Evolutionary conservation across 176 grass and related monocot genomes (phyloP), one percentile per base, ranked within the genome.

Genomic region (Ampelocalamus luodianensis): DNA sequence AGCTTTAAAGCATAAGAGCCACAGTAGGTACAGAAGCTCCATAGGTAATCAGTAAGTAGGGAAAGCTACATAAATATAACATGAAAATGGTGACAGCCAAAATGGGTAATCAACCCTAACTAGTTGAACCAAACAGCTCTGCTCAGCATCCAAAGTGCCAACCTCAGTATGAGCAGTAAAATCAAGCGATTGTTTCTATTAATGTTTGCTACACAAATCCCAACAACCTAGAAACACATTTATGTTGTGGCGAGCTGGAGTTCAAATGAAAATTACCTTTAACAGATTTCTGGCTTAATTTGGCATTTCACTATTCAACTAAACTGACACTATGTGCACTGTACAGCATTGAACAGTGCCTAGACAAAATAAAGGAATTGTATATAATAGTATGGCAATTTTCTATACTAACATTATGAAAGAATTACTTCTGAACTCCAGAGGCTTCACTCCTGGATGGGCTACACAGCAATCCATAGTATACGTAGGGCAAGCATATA

Each of bases 81-180:
- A 61, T 64, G 55, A 71, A 75, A 88, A 72, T 29, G 46, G 42
- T 22, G 73, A 44, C 13, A 44, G 9, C 17, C 46, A 64, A 63
- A 72, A 54, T 43, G 13, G 13, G 8, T 3, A 3, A 66, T 34
- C 45, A 84, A 54, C 56, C 34, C 56, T 55, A 44, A 48, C 14
- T 43, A 83, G 67, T 32, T 72, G 20, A 72, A 88, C 10, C 54
- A 78, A 83, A 78, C 39, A 72, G 46, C 56, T 65, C 12, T 79
- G 46, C 44, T 34, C 58, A 77, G 44, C 73, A 66, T 16, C 26
- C 29, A 32, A 64, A 83, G 56, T 64, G 48, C 3, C 36, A 70
- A 71, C 11, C 20, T 38, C 45, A 54, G 63, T 36, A n/a, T 69
- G 27, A 62, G 54, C 51, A 69, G 5, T 50, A 70, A 82, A 76